Conservation (phyloP, 768 basidiomycete genomes). For the Rhodotorula babjevae region DNA sequence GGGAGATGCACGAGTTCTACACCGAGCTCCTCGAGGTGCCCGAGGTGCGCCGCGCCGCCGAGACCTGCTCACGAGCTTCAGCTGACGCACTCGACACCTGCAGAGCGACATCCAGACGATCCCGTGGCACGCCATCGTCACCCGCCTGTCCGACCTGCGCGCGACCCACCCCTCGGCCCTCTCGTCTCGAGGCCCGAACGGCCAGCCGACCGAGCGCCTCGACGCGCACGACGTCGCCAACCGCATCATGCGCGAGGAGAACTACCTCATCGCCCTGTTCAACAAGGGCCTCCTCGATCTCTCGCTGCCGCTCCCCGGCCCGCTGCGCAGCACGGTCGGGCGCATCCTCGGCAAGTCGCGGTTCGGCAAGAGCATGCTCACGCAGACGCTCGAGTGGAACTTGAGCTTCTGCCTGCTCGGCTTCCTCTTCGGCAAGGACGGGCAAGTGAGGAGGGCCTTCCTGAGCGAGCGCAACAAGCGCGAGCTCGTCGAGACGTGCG, state of each 20-base stretch:
- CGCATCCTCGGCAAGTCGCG: slow-evolving; percentile 46
- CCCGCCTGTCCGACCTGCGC: slow-evolving; percentile 79
- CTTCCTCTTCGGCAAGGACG: slow-evolving; percentile 85
- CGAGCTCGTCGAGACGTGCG: slow-evolving; percentile 77
- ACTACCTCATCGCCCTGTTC: slow-evolving; percentile 94
- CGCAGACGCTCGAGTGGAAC: slow-evolving; percentile 94
- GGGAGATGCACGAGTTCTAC: slow-evolving; percentile 95
- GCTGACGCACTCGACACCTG: too few relatives aligned
- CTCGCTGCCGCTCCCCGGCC: slow-evolving; percentile 66
- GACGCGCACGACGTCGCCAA: slow-evolving; percentile 98
- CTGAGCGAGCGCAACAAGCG: slow-evolving; percentile 74
- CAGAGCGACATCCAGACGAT: slow-evolving; percentile 97
- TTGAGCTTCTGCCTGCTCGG: slow-evolving; percentile 90
- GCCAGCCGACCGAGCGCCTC: slow-evolving; percentile 57
- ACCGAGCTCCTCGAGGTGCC: slow-evolving; percentile 88
- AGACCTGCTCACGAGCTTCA: too few relatives aligned
- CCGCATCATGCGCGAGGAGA: slow-evolving; percentile 95
- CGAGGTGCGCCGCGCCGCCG: slow-evolving; percentile 67
- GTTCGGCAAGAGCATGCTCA: slow-evolving; percentile 67
- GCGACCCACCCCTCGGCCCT: slow-evolving; percentile 91
- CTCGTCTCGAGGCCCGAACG: slow-evolving; percentile 55
- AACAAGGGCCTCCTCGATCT: slow-evolving; percentile 94
- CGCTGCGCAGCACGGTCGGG: slow-evolving; percentile 31
- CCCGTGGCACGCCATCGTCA: slow-evolving; percentile 90
- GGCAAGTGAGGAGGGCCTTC: slow-evolving; percentile 84